Conservation (phyloP, 495 filamentous ascomycete genomes). For the Lichenothelia convexa region DNA sequence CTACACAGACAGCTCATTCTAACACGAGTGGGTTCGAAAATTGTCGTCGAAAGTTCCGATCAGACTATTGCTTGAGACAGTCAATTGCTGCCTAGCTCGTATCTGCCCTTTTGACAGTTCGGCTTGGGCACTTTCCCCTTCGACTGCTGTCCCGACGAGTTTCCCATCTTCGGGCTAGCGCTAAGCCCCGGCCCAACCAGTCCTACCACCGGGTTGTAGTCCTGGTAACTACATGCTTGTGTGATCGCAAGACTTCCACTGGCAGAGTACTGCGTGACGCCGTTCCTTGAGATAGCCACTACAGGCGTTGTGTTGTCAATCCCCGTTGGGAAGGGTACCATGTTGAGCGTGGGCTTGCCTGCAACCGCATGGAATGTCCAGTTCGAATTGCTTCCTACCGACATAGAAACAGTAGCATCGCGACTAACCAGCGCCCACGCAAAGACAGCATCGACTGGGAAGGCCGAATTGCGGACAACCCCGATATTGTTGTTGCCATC, state of each 20-base stretch:
- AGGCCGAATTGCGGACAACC: conserved; percentile 6
- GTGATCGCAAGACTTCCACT: conserved; percentile 5
- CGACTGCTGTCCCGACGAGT: too few relatives aligned
- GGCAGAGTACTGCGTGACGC: conserved; percentile 1
- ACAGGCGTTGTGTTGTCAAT: conserved; percentile 5
- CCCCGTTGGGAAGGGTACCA: conserved; percentile 10
- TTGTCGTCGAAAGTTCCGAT: too few relatives aligned
- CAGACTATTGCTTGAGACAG: too few relatives aligned
- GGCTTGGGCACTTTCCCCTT: too few relatives aligned
- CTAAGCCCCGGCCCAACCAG: conserved; percentile 7
- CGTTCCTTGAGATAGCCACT: conserved; percentile 6
- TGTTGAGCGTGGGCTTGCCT: conserved; percentile 5
- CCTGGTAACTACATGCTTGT: conserved; percentile 3
- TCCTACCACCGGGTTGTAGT: conserved; percentile 10
- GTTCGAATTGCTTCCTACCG: conserved; percentile 9
- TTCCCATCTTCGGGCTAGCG: too few relatives aligned
- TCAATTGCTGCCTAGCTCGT: too few relatives aligned
- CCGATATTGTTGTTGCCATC: conserved; percentile 3
- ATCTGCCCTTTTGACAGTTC: too few relatives aligned
- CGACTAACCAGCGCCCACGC: conserved; percentile 12
- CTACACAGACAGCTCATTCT: too few relatives aligned
- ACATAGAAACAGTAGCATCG: conserved; percentile 7
- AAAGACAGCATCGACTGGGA: conserved; percentile 12
- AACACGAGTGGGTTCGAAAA: too few relatives aligned
- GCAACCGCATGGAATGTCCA: conserved; percentile 7